Evolutionary conservation across 116 monocot species (phyloP).

Genomic region (Iris pallida): DNA sequence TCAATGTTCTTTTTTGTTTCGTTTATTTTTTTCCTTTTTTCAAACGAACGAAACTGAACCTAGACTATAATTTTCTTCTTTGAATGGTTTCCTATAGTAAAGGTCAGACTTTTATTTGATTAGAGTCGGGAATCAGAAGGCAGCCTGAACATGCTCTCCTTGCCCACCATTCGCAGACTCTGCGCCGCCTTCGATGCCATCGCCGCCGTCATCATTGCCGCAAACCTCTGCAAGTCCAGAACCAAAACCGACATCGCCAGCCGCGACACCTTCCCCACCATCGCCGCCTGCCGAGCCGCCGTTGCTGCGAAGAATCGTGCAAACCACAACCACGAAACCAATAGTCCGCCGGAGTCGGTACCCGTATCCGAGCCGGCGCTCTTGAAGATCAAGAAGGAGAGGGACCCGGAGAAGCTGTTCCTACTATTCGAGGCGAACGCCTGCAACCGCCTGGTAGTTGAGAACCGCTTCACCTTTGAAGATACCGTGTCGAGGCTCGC

Average conservation of each 20-base stretch:
- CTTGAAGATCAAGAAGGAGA: conserved; percentile 60
- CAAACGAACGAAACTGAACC: too few species aligned
- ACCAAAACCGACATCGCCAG: conserved; percentile 31
- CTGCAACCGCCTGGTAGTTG: conserved; percentile 59
- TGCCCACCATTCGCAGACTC: conserved; percentile 47
- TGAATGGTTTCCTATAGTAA: too few species aligned
- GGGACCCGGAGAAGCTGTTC: conserved; percentile 73
- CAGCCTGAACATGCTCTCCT: conserved; percentile 46
- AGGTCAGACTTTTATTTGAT: too few species aligned
- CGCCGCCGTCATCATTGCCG: conserved; percentile 60
- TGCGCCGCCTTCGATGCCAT: conserved; percentile 77
- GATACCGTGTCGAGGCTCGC: conserved; percentile 47
- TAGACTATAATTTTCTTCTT: too few species aligned
- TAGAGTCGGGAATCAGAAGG: not conserved
- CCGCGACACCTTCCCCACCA: conserved; percentile 42
- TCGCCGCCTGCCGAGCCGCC: conserved; percentile 36
- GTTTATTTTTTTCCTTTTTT: too few species aligned
- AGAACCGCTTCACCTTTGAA: conserved; percentile 72
- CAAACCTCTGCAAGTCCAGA: conserved; percentile 39
- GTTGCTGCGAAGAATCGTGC: conserved; percentile 15
- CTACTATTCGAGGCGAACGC: conserved; percentile 62
- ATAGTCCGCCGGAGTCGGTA: not conserved
- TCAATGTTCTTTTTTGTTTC: too few species aligned
- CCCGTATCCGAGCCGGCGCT: conserved; percentile 48
- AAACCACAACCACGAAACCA: conserved; percentile 1